Evolutionary conservation across 1,139 yeast genomes (phyloP).

Genomic region (Zygosaccharomyces pseudobailii): DNA sequence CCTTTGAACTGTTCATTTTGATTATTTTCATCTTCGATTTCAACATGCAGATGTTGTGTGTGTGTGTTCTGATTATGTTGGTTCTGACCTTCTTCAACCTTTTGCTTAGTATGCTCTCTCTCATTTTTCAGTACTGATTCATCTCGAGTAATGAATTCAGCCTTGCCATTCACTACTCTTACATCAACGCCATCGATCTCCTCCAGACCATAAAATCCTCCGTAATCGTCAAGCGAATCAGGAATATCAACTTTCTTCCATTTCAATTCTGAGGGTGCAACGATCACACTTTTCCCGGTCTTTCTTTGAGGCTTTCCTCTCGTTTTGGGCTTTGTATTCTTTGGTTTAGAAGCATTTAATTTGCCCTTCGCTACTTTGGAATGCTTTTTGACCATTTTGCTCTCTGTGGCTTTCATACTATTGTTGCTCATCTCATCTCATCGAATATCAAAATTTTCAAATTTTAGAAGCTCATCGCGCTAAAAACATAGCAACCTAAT

Average conservation of each 20-base stretch:
- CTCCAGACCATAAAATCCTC: constrained; percentile 87
- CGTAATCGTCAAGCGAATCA: constrained; percentile 78
- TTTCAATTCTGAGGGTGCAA: constrained; percentile 47
- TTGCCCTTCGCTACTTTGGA: constrained; percentile 5
- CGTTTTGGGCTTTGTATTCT: not conserved
- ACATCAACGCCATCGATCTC: constrained; percentile 93
- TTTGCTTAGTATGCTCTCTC: not conserved
- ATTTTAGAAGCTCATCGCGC: constrained; percentile 2
- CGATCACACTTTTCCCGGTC: constrained; percentile 36
- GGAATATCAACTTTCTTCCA: constrained; percentile 87
- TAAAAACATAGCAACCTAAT: not conserved
- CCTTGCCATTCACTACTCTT: constrained; percentile 54
- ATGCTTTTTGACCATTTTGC: constrained; percentile 9
- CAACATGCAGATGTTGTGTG: constrained; percentile 6
- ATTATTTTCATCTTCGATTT: constrained; percentile 7
- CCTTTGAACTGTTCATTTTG: constrained; percentile 7
- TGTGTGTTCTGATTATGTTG: not conserved
- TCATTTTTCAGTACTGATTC: constrained; percentile 20
- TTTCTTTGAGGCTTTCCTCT: not conserved
- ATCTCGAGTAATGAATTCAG: constrained; percentile 55
- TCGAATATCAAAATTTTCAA: constrained; percentile 17
- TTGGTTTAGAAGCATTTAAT: not conserved
- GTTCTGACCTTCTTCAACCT: not conserved
- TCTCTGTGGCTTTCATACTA: not conserved
- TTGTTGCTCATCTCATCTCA: constrained; percentile 13